Evolutionary conservation across 2,329 filamentous ascomycete species (phyloP).

Genomic region (Aotearoamyces nothofagi): DNA sequence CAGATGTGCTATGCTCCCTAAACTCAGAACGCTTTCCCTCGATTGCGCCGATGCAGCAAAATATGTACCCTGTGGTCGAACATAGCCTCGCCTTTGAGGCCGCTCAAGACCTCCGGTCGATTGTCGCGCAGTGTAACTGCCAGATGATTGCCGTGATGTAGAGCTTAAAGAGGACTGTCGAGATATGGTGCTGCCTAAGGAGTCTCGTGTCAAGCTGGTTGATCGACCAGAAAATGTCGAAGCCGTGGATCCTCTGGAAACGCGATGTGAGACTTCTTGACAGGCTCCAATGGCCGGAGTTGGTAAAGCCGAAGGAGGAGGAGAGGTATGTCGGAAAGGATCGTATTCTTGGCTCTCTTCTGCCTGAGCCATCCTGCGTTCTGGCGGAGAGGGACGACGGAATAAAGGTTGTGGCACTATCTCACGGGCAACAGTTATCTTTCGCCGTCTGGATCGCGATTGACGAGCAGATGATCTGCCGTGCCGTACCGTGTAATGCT

Average conservation of each 20-base stretch:
- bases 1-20: conserved; percentile 92
- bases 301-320: conserved; percentile 48
- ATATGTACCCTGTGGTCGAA: conserved; percentile 25
- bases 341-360: too few relatives aligned
- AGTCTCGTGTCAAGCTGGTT: conserved; percentile 31
- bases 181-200: conserved; percentile 29
- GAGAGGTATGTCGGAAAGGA: conserved; percentile 38
- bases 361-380: conserved; percentile 13
- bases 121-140: conserved; percentile 30
- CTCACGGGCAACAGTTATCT: not conserved
- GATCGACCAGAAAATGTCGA: conserved; percentile 22
- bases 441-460: not conserved
- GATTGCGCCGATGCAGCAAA: conserved; percentile 85
- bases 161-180: conserved; percentile 30
- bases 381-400: conserved; percentile 25
- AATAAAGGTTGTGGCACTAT: conserved; percentile 4
- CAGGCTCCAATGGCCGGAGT: conserved; percentile 45
- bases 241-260: conserved; percentile 51
- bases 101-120: conserved; percentile 25
- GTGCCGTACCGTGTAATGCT: not conserved
- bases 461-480: not conserved
- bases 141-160: conserved; percentile 47
- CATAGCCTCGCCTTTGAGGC: conserved; percentile 23
- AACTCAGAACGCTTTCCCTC: conserved; percentile 85
- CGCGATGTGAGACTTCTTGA: conserved; percentile 43